A percentile compares a stretch with the other conserved stretches of the same genome.
phyloP scores from a whole-genome alignment of 2,329 filamentous ascomycete genomes.

The Shiraia bambusicola region DNA sequence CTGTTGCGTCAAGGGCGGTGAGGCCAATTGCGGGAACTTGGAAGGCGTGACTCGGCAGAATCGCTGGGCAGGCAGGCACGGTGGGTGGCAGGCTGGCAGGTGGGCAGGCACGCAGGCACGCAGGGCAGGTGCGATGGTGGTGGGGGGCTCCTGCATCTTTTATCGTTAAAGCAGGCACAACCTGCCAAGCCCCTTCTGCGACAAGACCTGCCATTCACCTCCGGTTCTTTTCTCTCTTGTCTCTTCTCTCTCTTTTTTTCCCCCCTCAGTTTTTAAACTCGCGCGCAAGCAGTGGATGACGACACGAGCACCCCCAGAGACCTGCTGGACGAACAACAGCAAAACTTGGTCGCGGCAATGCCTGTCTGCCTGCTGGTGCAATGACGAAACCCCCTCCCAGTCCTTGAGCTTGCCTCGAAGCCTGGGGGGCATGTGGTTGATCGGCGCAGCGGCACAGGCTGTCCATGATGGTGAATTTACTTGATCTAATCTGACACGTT shows the following conservation, averaged over 20 bases:
- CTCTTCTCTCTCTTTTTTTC: not conserved
- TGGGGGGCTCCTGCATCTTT: conserved; percentile 16
- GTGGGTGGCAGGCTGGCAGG: no score
- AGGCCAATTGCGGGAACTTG: not conserved
- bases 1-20: conserved; percentile 4
- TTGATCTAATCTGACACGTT: conserved; percentile 64
- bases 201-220: conserved; percentile 16
- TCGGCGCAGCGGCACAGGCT: conserved; percentile 18
- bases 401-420: conserved; percentile 5
- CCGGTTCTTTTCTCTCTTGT: conserved; percentile 4
- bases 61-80: no score
- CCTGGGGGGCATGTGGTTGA: conserved; percentile 29
- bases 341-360: conserved; percentile 12
- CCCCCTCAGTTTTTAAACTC: conserved; percentile 1
- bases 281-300: conserved; percentile 35
- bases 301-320: conserved; percentile 41
- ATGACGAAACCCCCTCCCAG: conserved; percentile 24
- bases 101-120: no score
- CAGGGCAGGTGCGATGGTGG: conserved; percentile 5
- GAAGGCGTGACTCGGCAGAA: conserved; percentile 5
- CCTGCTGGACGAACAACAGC: no score
- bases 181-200: conserved; percentile 9
- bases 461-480: conserved; percentile 56
- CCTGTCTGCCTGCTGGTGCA: conserved; percentile 9
- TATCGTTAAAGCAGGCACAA: conserved; percentile 9